These are phyloP conservation scores for Pichia sporocuriosa DNA, from an alignment of 805 yeast genomes.

Conservation along the genomic window DNA sequence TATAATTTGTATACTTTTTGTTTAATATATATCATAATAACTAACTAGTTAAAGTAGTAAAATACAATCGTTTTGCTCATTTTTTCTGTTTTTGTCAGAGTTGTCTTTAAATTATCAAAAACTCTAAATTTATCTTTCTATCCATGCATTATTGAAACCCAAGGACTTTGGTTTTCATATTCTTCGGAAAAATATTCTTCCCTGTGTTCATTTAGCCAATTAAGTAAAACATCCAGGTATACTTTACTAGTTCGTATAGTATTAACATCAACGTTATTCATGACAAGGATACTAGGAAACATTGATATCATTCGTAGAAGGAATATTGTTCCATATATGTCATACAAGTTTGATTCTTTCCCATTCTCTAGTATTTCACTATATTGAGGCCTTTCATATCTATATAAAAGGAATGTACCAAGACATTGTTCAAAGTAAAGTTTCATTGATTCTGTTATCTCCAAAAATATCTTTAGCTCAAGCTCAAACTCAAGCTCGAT, in stretches of 20 bases:
- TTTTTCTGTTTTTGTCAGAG: not conserved
- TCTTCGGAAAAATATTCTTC: conserved; percentile 31
- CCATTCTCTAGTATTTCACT: conserved; percentile 38
- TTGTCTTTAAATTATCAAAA: not conserved
- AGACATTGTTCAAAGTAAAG: conserved; percentile 69
- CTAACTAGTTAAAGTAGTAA: no score
- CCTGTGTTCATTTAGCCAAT: conserved; percentile 42
- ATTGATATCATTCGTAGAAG: conserved; percentile 68
- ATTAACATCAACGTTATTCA: conserved; percentile 75
- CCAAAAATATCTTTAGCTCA: conserved; percentile 46
- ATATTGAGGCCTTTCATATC: conserved; percentile 73
- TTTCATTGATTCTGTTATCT: conserved; percentile 63
- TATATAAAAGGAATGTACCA: conserved; percentile 62
- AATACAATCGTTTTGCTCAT: no score
- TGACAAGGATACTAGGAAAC: conserved; percentile 76
- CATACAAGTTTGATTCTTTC: conserved; percentile 23
- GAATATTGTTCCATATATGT: conserved; percentile 77
- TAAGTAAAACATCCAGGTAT: conserved; percentile 48
- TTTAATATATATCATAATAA: not conserved
- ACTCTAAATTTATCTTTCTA: not conserved
- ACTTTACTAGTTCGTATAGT: conserved; percentile 50
- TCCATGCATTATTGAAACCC: conserved; percentile 13
- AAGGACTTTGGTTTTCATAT: conserved; percentile 47
- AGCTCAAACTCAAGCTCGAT: no score
- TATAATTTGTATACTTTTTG: not conserved